Evolutionary conservation across 169 alveolate genomes (phyloP), one percentile per base, ranked within the genome.

Genomic region (Cryptosporidium bovis): DNA sequence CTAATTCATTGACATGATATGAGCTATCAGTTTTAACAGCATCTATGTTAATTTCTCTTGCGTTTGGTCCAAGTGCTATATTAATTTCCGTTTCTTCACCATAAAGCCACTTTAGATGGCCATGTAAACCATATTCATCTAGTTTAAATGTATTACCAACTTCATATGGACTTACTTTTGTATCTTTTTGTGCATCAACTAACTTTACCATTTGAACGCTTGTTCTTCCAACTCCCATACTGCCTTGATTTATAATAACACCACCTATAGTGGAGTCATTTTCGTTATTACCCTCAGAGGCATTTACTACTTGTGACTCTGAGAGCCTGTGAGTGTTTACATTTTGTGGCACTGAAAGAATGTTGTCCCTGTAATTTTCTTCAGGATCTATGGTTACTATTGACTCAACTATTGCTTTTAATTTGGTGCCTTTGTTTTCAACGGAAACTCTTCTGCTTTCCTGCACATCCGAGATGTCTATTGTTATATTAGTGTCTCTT

Each of bases 41-140:
- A 44, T 77, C 71, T 46, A 77, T 16, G 12, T 53, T 46, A 15
- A 77, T 24, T 2, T 60, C 87, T 31, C 56, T 56, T 60, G 71
- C 71, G 50, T 77, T 24, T 10, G 87, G 87, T 12, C 87, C 87
- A 29, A 77, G 33, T 29, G 77, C 87, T 6, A 77, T 44, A 77
- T 56, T 62, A 34, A 77, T 77, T 34, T 77, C 44, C 18, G 87
- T 77, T n/a, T 77, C 87, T 29, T 77, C 87, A 20, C 87, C 87
- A 13, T 77, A 77, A 16, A 77, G 50, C 87, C 87, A 77, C 27
- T 77, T 77, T 34, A 77, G 51, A 77, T 77, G 87, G 8, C 87
- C 87, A 8, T 46, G 29, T n/a, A 77, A 40, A 18, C 87, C 87
- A 56, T 77, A 50, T 24, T 77, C 87, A 60, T 77, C 87, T 18